These are phyloP conservation scores for Klebsormidium nitens DNA, from an alignment of 139 green algal species.

Conservation along the genomic window DNA sequence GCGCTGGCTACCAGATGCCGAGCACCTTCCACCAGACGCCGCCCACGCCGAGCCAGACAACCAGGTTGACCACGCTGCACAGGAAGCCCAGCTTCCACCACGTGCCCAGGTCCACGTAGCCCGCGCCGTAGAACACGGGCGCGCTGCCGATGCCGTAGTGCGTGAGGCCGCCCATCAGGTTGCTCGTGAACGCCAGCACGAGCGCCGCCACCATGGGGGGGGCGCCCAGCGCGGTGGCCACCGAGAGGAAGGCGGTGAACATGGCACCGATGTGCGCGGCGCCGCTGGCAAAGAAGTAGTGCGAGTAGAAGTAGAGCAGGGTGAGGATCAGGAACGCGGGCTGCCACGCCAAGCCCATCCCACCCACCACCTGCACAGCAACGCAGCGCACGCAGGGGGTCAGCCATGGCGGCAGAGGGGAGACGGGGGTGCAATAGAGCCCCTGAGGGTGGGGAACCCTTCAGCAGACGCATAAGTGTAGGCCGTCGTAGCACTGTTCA, in stretches of 20 bases:
- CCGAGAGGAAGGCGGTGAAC: constrained; percentile 98
- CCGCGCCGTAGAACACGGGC: constrained; percentile 88
- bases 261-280: constrained; percentile 99
- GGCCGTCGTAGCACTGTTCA: too few relatives aligned
- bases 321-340: constrained; percentile 82
- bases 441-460: not conserved
- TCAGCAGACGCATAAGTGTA: not conserved
- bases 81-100: constrained; percentile 93
- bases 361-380: constrained; percentile 70
- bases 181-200: constrained; percentile 60
- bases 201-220: constrained; percentile 74
- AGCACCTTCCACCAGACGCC: constrained; percentile 93
- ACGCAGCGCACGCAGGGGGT: constrained; percentile 18
- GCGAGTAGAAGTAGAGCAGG: constrained; percentile 97
- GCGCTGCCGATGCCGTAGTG: constrained; percentile 98
- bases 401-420: too few relatives aligned
- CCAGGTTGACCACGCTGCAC: constrained; percentile 88
- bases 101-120: constrained; percentile 75
- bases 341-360: constrained; percentile 90
- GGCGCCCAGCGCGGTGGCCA: constrained; percentile 82
- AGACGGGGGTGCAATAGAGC: too few relatives aligned
- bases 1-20: constrained; percentile 57
- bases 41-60: constrained; percentile 82
- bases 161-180: constrained; percentile 98
- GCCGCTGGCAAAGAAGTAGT: constrained; percentile 98